Conservation (phyloP, 768 basidiomycete species). For the Collybia nuda region DNA sequence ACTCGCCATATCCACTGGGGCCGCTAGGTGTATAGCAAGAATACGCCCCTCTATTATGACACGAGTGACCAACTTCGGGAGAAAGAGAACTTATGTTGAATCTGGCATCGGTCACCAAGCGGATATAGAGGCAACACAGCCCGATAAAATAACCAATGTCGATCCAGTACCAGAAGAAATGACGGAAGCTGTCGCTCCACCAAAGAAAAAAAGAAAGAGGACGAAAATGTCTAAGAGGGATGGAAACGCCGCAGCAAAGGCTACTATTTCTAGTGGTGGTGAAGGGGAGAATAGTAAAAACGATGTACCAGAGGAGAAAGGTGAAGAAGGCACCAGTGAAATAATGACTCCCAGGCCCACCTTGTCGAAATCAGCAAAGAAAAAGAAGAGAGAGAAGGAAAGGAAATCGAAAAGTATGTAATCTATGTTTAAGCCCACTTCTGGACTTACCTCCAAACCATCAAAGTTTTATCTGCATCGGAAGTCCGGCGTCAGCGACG, state of each 20-base stretch:
- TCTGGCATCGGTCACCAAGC: conserved; percentile 46
- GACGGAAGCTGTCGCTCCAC: conserved; percentile 20
- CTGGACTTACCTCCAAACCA: background rate
- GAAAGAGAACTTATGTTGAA: conserved; percentile 70
- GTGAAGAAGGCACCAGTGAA: conserved; percentile 1
- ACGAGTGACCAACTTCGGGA: conserved; percentile 70
- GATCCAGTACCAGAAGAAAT: conserved; percentile 6
- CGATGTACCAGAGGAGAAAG: conserved; percentile 16
- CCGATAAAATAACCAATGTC: background rate
- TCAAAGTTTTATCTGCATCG: conserved; percentile 21
- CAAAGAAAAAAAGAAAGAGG: conserved; percentile 63
- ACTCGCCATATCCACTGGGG: too few relatives aligned
- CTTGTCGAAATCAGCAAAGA: conserved; percentile 27
- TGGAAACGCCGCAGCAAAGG: conserved; percentile 28
- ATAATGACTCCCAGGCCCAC: conserved; percentile 5
- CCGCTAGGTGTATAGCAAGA: background rate
- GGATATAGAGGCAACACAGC: conserved; percentile 9
- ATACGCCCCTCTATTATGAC: conserved; percentile 54
- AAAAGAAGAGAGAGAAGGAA: conserved; percentile 29
- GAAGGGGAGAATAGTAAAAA: conserved; percentile 5
- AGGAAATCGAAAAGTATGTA: conserved; percentile 26
- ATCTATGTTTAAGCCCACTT: conserved; percentile 15
- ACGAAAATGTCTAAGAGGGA: conserved; percentile 45
- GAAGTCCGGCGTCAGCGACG: conserved; percentile 70
- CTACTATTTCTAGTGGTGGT: conserved; percentile 18